Percentiles rank a stretch among this genome's conserved stretches.
Evolutionary conservation across 257 asterid genomes (phyloP).

Genomic region (Lycium ferocissimum): DNA sequence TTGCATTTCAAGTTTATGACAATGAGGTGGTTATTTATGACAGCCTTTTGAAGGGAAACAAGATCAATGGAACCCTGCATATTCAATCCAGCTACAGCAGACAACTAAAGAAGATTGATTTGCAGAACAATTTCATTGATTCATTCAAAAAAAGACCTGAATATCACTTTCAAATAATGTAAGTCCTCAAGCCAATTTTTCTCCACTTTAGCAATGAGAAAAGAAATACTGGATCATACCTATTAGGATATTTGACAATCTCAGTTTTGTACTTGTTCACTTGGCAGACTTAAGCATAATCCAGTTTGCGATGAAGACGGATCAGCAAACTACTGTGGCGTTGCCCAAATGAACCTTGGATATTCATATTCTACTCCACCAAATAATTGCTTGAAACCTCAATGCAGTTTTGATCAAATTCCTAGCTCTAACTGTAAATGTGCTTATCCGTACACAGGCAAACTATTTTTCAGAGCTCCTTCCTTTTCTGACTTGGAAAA

Average conservation of each 20-base stretch:
- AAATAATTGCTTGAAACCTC: constrained; percentile 49
- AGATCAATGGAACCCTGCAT: constrained; percentile 39
- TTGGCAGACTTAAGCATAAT: constrained; percentile 62
- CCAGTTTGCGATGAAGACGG: constrained; percentile 58
- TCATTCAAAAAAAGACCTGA: constrained; percentile 14
- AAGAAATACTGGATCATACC: background rate
- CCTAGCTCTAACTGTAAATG: constrained; percentile 79
- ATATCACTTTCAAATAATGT: constrained; percentile 31
- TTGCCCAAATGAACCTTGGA: constrained; percentile 34
- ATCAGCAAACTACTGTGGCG: constrained; percentile 53
- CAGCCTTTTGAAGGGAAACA: constrained; percentile 39
- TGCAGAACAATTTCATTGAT: constrained; percentile 41
- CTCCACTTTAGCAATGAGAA: constrained; percentile 14
- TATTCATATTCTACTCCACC: constrained; percentile 57
- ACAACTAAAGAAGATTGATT: constrained; percentile 37
- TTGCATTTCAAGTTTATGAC: background rate
- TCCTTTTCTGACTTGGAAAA: constrained; percentile 70
- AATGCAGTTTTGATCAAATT: constrained; percentile 51
- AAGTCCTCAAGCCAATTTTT: constrained; percentile 32
- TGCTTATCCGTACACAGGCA: constrained; percentile 74
- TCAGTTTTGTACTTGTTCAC: constrained; percentile 19
- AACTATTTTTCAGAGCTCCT: constrained; percentile 68
- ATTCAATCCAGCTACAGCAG: constrained; percentile 33
- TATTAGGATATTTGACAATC: background rate
- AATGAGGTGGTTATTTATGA: constrained; percentile 5